Conservation (phyloP, 148 eudicot species). For the Drosera capensis region DNA sequence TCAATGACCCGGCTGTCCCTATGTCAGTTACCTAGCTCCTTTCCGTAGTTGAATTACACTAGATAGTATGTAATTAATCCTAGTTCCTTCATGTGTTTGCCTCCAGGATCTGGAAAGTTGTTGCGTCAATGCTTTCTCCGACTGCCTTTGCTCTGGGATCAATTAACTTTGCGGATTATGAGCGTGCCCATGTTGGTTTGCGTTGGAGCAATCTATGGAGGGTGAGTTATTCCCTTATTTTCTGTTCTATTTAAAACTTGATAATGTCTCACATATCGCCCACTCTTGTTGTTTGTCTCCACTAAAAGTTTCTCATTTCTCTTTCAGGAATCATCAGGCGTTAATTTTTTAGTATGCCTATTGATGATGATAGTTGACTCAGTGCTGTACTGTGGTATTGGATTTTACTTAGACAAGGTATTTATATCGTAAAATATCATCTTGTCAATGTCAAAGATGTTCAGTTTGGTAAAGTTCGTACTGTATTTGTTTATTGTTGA, state of each 20-base stretch:
- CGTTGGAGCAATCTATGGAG: slow-evolving; percentile 99
- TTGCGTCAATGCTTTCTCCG: slow-evolving; percentile 90
- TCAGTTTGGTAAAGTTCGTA: no score
- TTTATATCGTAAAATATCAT: not conserved
- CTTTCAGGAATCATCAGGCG: slow-evolving; percentile 80
- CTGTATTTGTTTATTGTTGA: no score
- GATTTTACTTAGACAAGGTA: slow-evolving; percentile 92
- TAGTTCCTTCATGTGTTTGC: slow-evolving; percentile 5
- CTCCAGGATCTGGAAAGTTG: slow-evolving; percentile 59
- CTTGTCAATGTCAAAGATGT: not conserved
- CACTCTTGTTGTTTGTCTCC: slow-evolving; percentile 1
- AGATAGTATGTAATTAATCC: not conserved
- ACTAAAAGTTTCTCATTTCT: slow-evolving; percentile 5
- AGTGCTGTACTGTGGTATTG: slow-evolving; percentile 54
- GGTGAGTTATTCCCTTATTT: slow-evolving; percentile 19
- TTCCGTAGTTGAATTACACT: not conserved
- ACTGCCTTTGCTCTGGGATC: slow-evolving; percentile 98
- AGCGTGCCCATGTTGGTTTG: slow-evolving; percentile 96
- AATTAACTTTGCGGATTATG: slow-evolving; percentile 95
- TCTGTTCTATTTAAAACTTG: not conserved
- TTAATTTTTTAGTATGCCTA: slow-evolving; percentile 70
- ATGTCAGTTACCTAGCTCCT: slow-evolving; percentile 37
- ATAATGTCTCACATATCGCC: no score
- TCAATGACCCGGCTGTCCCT: slow-evolving; percentile 60
- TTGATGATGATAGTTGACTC: slow-evolving; percentile 88